Evolutionary conservation across 2,329 filamentous ascomycete species (phyloP), one percentile per base, ranked within the genome.

Genomic region (Scedosporium apiospermum): DNA sequence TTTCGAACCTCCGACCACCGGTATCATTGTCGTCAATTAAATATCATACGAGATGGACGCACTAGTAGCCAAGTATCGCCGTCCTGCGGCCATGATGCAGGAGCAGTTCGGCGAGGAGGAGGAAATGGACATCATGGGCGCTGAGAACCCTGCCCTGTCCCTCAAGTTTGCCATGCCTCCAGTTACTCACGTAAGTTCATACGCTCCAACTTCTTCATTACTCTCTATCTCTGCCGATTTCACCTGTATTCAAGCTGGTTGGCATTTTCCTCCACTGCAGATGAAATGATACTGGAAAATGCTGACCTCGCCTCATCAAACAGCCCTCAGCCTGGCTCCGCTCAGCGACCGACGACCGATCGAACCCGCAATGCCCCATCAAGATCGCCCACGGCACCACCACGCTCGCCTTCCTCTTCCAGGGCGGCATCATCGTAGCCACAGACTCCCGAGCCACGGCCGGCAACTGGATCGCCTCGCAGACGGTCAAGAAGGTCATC

Each of bases 401-500:
- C 64, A 99, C 95, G 61, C 87, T 99, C 65, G 93, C 93, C 66
- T 99, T 99, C 84, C 88, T 93, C 74, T 99, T 98, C 84, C 88
- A 98, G 80, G 93, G 93, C 71, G 95, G 95, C 74, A 98, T 99
- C 78, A 96, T 99, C 73, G 93, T 99, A 61, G 93, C 93, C 62
- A 99, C 95, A 64, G 95, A 99, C 80, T 99, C 95, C 65, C 88
- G 95, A 79, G 95, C 95, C 65, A 96, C 95, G 58, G 93, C 95
- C 34, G 95, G 95, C 72, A 96, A 95, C 85, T 99, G 95, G 95
- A 99, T 99, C 78, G 95, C 95, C 68, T 96, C 91, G 79, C 95
- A 99, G 83, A 99, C 95, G 62, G 95, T 99, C 73, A 99, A 99
- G 87, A 99, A 99, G 84, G 95, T 99, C 69, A 98, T 99, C 73